A percentile compares a stretch with the other conserved stretches of the same genome.
Conservation (phyloP, 2,329 filamentous ascomycete species). For the Keithomyces neogunnii region DNA sequence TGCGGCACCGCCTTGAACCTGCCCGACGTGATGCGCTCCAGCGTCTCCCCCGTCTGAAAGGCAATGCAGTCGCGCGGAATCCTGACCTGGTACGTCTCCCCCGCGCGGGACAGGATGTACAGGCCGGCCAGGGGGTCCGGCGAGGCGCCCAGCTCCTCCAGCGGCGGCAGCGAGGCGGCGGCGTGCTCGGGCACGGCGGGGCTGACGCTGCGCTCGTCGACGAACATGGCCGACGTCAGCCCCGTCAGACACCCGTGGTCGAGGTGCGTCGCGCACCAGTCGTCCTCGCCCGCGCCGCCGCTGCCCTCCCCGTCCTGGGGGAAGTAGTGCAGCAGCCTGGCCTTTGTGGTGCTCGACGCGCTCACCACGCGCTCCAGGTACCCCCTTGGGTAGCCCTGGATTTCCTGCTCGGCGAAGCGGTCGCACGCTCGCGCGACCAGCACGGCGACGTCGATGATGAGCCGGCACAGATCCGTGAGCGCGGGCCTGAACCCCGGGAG, state of each 20-base stretch:
- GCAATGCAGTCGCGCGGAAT: conserved; percentile 88
- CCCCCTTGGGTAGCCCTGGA: conserved; percentile 64
- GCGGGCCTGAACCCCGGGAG: conserved; percentile 69
- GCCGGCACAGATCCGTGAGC: conserved; percentile 65
- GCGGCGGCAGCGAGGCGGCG: conserved; percentile 32
- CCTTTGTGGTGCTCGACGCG: conserved; percentile 82
- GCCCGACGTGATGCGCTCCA: conserved; percentile 86
- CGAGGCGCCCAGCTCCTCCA: conserved; percentile 64
- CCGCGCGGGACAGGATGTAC: conserved; percentile 86
- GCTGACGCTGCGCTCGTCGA: conserved; percentile 58
- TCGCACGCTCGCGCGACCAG: conserved; percentile 89
- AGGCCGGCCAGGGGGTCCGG: conserved; percentile 80
- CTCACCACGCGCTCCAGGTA: conserved; percentile 84
- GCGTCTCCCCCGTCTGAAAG: conserved; percentile 89
- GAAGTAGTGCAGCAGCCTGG: conserved; percentile 87
- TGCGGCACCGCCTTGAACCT: conserved; percentile 92
- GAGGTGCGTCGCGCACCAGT: conserved; percentile 88
- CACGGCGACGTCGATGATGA: conserved; percentile 85
- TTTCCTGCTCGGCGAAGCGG: conserved; percentile 70
- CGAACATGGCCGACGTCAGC: conserved; percentile 90
- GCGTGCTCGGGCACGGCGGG: conserved; percentile 22
- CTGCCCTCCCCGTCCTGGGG: conserved; percentile 39
- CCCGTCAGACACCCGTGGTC: conserved; percentile 94
- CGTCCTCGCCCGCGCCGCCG: conserved; percentile 53
- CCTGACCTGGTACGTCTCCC: conserved; percentile 77